These are phyloP conservation scores for Gardenia jasminoides DNA, from an alignment of 257 asterid species.

Conservation along the genomic window DNA sequence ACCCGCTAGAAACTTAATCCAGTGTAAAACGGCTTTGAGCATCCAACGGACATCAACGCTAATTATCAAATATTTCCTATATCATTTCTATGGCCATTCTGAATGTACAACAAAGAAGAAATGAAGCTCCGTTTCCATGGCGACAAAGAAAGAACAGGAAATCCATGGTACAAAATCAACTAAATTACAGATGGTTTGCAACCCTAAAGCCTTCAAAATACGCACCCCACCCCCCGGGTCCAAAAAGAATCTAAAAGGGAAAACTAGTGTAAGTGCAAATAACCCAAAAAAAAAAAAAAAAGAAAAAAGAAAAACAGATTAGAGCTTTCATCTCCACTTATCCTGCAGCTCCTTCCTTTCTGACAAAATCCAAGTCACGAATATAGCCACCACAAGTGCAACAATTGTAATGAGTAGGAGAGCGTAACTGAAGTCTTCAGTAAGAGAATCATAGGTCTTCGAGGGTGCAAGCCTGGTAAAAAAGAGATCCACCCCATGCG, in stretches of 20 bases:
- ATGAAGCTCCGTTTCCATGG: background rate
- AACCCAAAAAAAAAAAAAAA: too few relatives aligned
- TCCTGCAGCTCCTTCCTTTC: slow-evolving; percentile 96
- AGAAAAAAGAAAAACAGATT: background rate
- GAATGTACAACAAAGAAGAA: slow-evolving; percentile 17
- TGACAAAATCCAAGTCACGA: slow-evolving; percentile 89
- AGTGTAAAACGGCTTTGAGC: background rate
- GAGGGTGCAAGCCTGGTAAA: slow-evolving; percentile 94
- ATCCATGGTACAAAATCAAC: slow-evolving; percentile 14
- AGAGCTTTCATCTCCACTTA: slow-evolving; percentile 74
- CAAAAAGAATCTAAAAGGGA: background rate
- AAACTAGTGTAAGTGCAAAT: background rate
- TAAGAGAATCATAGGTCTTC: slow-evolving; percentile 87
- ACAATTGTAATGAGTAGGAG: slow-evolving; percentile 80
- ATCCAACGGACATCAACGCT: background rate
- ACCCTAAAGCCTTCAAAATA: background rate
- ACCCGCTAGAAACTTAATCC: too few relatives aligned
- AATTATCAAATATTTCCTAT: background rate
- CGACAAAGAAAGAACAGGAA: background rate
- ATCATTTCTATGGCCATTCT: background rate
- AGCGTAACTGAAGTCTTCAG: slow-evolving; percentile 96
- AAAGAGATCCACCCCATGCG: slow-evolving; percentile 88
- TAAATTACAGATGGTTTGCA: slow-evolving; percentile 1
- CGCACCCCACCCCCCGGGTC: too few relatives aligned
- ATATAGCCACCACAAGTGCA: slow-evolving; percentile 73